These are phyloP conservation scores for Raphanus raphanistrum DNA, from an alignment of 345 rosid species.

Conservation along the genomic window DNA sequence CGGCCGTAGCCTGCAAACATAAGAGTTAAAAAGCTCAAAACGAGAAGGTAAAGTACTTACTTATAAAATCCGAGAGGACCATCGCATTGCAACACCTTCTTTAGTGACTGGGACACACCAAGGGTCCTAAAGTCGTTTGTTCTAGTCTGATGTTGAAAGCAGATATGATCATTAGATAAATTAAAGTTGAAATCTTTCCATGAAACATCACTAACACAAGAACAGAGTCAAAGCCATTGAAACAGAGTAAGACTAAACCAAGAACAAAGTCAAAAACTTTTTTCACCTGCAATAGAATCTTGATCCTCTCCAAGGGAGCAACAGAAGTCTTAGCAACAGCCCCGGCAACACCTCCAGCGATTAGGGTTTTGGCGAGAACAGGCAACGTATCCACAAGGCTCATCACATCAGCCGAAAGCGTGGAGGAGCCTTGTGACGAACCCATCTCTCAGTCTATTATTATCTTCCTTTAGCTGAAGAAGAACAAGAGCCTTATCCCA, in stretches of 20 bases:
- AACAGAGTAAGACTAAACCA: too few species aligned
- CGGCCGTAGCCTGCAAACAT: background rate
- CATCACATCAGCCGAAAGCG: slow-evolving; percentile 64
- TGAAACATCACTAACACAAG: too few species aligned
- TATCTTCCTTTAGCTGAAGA: slow-evolving; percentile 49
- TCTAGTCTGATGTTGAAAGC: slow-evolving; percentile 59
- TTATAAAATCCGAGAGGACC: slow-evolving; percentile 86
- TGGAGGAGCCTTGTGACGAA: slow-evolving; percentile 73
- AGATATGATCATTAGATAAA: background rate
- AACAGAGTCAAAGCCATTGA: background rate
- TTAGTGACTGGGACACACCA: slow-evolving; percentile 69
- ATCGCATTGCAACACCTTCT: slow-evolving; percentile 75
- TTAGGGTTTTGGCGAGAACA: slow-evolving; percentile 78
- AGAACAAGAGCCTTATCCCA: slow-evolving; percentile 70
- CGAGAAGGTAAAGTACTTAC: slow-evolving; percentile 42
- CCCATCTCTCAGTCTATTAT: slow-evolving; percentile 42
- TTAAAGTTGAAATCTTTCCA: background rate
- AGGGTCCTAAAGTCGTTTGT: slow-evolving; percentile 75
- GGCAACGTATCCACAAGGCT: slow-evolving; percentile 74
- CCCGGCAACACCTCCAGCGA: slow-evolving; percentile 97
- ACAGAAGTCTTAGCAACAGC: slow-evolving; percentile 88
- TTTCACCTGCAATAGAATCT: slow-evolving; percentile 86
- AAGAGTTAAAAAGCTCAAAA: slow-evolving; percentile 1
- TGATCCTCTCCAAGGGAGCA: slow-evolving; percentile 89
- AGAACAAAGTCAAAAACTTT: background rate